A percentile compares a stretch with the other conserved stretches of the same genome.
Evolutionary conservation across 768 basidiomycete genomes (phyloP).

Genomic region (Lentinula lateritia): DNA sequence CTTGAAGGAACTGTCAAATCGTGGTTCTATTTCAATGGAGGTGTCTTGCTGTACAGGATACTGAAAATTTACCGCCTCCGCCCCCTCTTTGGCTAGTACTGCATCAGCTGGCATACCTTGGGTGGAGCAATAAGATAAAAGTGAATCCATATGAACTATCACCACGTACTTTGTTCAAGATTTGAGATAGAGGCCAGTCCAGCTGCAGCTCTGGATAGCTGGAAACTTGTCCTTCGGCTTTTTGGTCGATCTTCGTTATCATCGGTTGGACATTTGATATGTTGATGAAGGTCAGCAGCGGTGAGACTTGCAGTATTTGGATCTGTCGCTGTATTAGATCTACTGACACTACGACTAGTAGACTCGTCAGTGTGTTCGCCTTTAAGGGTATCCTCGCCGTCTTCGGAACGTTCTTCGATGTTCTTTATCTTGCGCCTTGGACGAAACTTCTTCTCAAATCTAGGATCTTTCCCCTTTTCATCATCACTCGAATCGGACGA

Average conservation of each 20-base stretch:
- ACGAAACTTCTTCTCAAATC: slow-evolving; percentile 21
- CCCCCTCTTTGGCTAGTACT: slow-evolving; percentile 67
- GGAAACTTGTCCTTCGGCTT: slow-evolving; percentile 29
- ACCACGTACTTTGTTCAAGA: slow-evolving; percentile 55
- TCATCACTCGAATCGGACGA: slow-evolving; percentile 51
- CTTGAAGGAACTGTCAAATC: slow-evolving; percentile 64
- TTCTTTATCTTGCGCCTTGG: slow-evolving; percentile 19
- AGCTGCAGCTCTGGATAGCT: slow-evolving; percentile 33
- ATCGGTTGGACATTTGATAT: background rate
- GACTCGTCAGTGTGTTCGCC: slow-evolving; percentile 17
- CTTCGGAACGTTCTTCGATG: slow-evolving; percentile 24
- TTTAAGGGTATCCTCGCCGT: slow-evolving; percentile 23
- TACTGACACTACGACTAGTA: slow-evolving; percentile 6
- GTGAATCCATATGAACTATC: background rate
- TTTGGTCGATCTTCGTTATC: slow-evolving; percentile 16
- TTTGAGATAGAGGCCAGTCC: slow-evolving; percentile 40
- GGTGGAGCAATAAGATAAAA: background rate
- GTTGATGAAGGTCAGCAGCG: background rate
- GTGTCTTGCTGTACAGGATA: background rate
- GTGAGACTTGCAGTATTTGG: background rate
- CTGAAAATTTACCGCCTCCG: slow-evolving; percentile 53
- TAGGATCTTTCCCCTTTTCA: slow-evolving; percentile 16
- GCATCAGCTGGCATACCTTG: slow-evolving; percentile 76
- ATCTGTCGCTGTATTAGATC: background rate
- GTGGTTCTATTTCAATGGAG: slow-evolving; percentile 6